phyloP scores from a whole-genome alignment of 176 grass and related monocot genomes.

The Avena sativa region DNA sequence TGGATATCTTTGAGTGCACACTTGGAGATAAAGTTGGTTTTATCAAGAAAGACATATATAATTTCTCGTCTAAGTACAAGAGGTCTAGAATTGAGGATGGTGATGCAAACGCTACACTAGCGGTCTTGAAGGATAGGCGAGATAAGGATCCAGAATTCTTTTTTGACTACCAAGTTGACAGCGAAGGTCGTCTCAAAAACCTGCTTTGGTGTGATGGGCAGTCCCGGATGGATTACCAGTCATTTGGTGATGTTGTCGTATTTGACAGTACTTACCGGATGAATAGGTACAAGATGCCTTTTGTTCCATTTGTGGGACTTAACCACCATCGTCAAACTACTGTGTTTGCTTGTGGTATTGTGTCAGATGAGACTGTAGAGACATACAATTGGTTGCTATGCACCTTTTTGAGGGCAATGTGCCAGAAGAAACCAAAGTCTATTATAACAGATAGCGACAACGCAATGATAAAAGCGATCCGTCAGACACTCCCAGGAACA shows the following conservation, averaged over 20 bases:
- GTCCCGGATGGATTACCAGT: not conserved
- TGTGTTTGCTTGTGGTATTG: not conserved
- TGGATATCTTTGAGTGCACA: not conserved
- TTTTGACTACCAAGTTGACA: not conserved
- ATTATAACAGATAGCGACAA: not conserved
- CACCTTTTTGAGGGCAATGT: not conserved
- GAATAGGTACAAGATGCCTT: conserved; percentile 19
- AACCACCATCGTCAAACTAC: not conserved
- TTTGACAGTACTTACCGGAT: not conserved
- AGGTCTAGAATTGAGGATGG: not conserved
- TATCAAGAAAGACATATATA: not conserved
- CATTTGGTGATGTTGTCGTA: conserved; percentile 13
- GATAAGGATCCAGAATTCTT: not conserved
- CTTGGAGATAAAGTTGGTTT: not conserved
- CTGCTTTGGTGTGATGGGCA: conserved; percentile 7
- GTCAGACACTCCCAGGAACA: not conserved
- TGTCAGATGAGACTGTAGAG: not conserved
- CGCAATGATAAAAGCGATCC: not conserved
- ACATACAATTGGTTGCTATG: not conserved
- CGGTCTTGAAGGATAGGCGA: not conserved
- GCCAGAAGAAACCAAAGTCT: not conserved
- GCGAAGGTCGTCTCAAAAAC: not conserved
- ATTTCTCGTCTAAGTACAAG: conserved; percentile 11
- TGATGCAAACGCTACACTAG: not conserved
- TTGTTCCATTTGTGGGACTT: conserved; percentile 16